phyloP scores from a whole-genome alignment of 169 alveolate genomes.

The Plasmodium coatneyi region DNA sequence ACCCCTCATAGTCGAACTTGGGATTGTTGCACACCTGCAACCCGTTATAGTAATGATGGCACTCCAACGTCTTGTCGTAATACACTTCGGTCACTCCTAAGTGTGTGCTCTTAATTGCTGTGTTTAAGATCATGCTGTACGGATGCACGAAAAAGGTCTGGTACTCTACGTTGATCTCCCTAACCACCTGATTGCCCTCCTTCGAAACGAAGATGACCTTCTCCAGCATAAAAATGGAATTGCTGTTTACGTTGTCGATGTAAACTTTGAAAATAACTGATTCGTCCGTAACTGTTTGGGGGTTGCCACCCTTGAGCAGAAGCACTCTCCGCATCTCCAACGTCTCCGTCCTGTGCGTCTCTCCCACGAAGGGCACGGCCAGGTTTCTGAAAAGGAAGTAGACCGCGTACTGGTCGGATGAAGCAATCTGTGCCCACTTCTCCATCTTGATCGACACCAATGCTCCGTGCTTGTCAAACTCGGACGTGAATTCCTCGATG shows the following conservation, averaged over 20 bases:
- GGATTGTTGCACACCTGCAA: slow-evolving; percentile 37
- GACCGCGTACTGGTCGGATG: background rate
- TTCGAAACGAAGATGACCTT: slow-evolving; percentile 57
- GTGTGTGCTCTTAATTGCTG: background rate
- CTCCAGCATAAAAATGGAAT: slow-evolving; percentile 60
- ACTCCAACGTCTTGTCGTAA: background rate
- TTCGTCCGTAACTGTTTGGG: background rate
- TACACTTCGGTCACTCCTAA: background rate
- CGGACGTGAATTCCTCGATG: slow-evolving; percentile 1
- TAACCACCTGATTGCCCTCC: slow-evolving; percentile 19
- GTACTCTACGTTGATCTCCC: slow-evolving; percentile 69
- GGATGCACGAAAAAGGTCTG: slow-evolving; percentile 75
- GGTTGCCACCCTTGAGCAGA: slow-evolving; percentile 10
- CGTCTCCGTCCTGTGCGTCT: slow-evolving; percentile 28
- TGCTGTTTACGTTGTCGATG: slow-evolving; percentile 20
- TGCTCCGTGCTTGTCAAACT: slow-evolving; percentile 31
- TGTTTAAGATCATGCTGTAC: background rate
- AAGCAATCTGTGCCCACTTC: background rate
- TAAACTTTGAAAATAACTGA: background rate
- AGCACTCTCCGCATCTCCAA: slow-evolving; percentile 17
- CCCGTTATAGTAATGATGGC: slow-evolving; percentile 45
- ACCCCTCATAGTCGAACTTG: background rate
- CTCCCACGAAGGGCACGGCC: slow-evolving; percentile 51
- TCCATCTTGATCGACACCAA: slow-evolving; percentile 11
- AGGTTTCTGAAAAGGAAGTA: slow-evolving; percentile 62